Evolutionary conservation across 2,329 filamentous ascomycete genomes (phyloP), one percentile per base, ranked within the genome.

Genomic region (Blumeria graminis): DNA sequence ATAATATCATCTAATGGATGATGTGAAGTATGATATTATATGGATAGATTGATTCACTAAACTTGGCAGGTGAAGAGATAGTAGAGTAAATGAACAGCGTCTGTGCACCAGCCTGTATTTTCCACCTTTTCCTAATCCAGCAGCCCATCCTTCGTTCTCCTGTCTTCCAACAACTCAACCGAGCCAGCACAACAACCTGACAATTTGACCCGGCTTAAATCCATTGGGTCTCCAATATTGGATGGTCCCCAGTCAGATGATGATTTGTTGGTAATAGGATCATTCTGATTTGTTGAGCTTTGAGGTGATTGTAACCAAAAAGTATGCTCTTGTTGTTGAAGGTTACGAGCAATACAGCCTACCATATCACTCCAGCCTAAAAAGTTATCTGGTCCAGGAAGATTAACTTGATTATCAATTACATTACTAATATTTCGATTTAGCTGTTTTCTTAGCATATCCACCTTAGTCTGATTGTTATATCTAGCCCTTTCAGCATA

Each of bases 331-430:
- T 51, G 48, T 51, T 51, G 22, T 51, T 51, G 48, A 2, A 51
- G 33, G 16, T 51, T 51, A 51, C 48, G 22, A 35, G 48, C 48
- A 14, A 51, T 51, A 51, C 35, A 33, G 35, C 35, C 35, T n/a
- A 51, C 48, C 48, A 51, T 51, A n/a, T 51, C 48, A 35, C 48
- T 51, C 48, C 48, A 51, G 14, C 48, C 48, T 33, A n/a, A 14
- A 9, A 33, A 51, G 22, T 51, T 32, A 13, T 51, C 48, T 5
- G 13, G 6, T 51, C 14, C 48, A 11, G 48, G 48, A 13, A 51
- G 48, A 35, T 51, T 34, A 6, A 51, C 22, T 34, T 51, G 48
- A 13, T 51, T 51, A 51, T 51, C 48, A 22, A 51, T 34, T 6
- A 51, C 48, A 14, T 32, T 34, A 32, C 14, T 51, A 13, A 51